These are phyloP conservation scores for Termitomyces sp. DNA, from an alignment of 768 basidiomycete genomes.

Conservation along the genomic window DNA sequence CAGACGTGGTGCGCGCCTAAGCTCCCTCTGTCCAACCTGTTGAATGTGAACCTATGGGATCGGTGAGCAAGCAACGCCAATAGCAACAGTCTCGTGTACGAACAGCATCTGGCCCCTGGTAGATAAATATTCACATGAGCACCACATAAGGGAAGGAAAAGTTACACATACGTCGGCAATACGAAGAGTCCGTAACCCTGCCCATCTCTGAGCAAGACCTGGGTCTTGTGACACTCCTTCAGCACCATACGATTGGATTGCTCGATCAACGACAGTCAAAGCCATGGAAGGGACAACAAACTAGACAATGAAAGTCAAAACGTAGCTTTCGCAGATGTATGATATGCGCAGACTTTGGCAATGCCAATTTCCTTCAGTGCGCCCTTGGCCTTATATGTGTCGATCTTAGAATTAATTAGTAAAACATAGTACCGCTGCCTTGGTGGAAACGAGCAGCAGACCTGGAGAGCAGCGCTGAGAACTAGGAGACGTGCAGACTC, in stretches of 20 bases:
- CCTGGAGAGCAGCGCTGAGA: slow-evolving; percentile 86
- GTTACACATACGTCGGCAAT: slow-evolving; percentile 66
- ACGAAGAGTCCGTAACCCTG: slow-evolving; percentile 79
- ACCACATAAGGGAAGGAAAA: slow-evolving; percentile 2
- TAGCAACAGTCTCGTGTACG: slow-evolving; percentile 16
- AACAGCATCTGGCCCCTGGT: slow-evolving; percentile 75
- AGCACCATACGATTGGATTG: slow-evolving; percentile 95
- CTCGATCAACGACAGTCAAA: slow-evolving; percentile 82
- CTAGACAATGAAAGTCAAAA: slow-evolving; percentile 31
- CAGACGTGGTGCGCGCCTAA: slow-evolving; percentile 68
- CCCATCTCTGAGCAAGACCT: slow-evolving; percentile 71
- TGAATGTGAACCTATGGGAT: slow-evolving; percentile 77
- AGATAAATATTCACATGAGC: not conserved
- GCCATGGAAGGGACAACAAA: slow-evolving; percentile 94
- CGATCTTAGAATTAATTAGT: slow-evolving; percentile 51
- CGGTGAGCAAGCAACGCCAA: slow-evolving; percentile 13
- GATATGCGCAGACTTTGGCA: slow-evolving; percentile 63
- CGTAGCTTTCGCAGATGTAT: not conserved
- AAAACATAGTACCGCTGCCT: not conserved
- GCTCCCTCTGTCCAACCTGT: slow-evolving; percentile 87
- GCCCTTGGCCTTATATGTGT: slow-evolving; percentile 86
- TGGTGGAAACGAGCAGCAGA: slow-evolving; percentile 15
- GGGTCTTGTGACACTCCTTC: slow-evolving; percentile 93
- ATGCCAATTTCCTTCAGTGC: slow-evolving; percentile 97
- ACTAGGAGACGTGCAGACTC: slow-evolving; percentile 86